Conservation (phyloP, 225 moss, liverwort and hornwort genomes). For the Pleurozium schreberi region DNA sequence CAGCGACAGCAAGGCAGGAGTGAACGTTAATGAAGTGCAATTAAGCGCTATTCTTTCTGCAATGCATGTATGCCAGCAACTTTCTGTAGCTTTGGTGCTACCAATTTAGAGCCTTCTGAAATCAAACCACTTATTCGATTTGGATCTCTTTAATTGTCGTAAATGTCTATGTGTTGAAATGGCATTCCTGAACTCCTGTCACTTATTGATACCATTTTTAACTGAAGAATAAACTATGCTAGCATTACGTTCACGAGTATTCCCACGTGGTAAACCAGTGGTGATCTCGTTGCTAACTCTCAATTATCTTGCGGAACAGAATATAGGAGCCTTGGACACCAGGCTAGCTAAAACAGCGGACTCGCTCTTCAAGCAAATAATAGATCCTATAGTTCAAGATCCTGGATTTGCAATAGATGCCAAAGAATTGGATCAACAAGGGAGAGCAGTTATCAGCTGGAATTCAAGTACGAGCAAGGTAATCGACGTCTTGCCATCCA, state of each 20-base stretch:
- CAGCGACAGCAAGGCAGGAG: conserved; percentile 28
- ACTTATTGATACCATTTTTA: not conserved
- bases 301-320: conserved; percentile 27
- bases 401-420: conserved; percentile 28
- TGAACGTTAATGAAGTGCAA: conserved; percentile 33
- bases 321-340: conserved; percentile 51
- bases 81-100: conserved; percentile 1
- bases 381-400: conserved; percentile 54
- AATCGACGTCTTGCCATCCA: not conserved
- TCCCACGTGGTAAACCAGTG: not conserved
- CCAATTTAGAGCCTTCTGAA: not conserved
- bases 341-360: conserved; percentile 73
- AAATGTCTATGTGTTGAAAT: not conserved
- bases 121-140: not conserved
- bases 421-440: conserved; percentile 2
- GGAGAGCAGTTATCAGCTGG: conserved; percentile 42
- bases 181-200: not conserved
- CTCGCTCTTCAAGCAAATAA: conserved; percentile 49
- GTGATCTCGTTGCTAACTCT: not conserved
- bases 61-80: conserved; percentile 62
- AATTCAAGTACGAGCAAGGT: conserved; percentile 45
- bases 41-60: conserved; percentile 60
- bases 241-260: not conserved
- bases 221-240: not conserved
- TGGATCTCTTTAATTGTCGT: not conserved